phyloP scores from a whole-genome alignment of 139 green algal species.

The Picochlorum sp. region DNA sequence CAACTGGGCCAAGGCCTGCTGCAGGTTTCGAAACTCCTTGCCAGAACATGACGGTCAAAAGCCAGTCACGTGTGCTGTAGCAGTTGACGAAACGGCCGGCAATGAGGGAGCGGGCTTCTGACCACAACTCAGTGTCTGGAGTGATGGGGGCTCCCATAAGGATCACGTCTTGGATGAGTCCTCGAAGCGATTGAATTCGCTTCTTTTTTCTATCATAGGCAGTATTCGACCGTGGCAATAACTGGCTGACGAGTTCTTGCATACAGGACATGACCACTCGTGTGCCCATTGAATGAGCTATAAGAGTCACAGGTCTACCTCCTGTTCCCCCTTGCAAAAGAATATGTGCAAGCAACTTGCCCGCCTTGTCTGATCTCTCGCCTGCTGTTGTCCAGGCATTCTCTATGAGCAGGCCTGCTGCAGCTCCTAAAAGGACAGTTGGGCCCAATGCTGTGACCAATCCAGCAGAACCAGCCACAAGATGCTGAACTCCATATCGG shows the following conservation, averaged over 20 bases:
- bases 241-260: constrained; percentile 38
- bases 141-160: constrained; percentile 67
- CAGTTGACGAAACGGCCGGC: constrained; percentile 70
- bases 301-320: constrained; percentile 46
- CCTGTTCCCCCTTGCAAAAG: constrained; percentile 49
- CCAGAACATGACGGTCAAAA: constrained; percentile 55
- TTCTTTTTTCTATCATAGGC: background rate
- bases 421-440: constrained; percentile 25
- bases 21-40: constrained; percentile 23
- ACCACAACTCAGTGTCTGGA: constrained; percentile 38
- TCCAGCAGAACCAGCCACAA: constrained; percentile 35
- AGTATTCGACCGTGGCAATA: constrained; percentile 29
- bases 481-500: constrained; percentile 35
- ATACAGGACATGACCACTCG: constrained; percentile 70
- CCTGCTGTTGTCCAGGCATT: constrained; percentile 43
- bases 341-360: constrained; percentile 53
- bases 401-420: constrained; percentile 36
- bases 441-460: constrained; percentile 45
- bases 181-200: background rate
- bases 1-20: constrained; percentile 32
- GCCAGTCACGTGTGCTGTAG: constrained; percentile 70
- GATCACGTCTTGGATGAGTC: constrained; percentile 44
- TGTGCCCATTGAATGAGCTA: constrained; percentile 48
- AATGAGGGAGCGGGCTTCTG: constrained; percentile 52
- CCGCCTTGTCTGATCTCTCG: constrained; percentile 46